Evolutionary conservation across 805 yeast genomes (phyloP), one percentile per base, ranked within the genome.

Genomic region (Barnettozyma pratensis): DNA sequence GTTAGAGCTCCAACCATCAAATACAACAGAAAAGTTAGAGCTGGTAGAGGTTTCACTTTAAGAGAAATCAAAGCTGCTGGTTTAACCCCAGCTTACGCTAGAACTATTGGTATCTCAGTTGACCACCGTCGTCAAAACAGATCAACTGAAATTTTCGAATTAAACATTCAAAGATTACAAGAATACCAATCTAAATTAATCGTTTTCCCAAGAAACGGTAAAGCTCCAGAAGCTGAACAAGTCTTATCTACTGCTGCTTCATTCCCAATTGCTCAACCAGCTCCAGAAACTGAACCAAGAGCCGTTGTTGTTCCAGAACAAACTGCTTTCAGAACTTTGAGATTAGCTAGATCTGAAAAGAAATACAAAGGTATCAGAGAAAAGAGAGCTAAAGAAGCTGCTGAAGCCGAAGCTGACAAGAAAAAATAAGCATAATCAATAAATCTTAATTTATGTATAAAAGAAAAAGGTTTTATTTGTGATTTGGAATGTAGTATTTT

Each of bases 51-150:
- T 75, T 94, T 94, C 88, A 80, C 98, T 66, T 80, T 91, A 63
- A 95, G 95, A 73, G 99, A 94, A 85, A 76, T 94, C 70, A 92
- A 92, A 83, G 97, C 97, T 73, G 97, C 88, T 73, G 97, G 96
- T 71, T 81, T 88, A 69, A 76, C 91, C 67, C 76, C 90, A 63
- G 87, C 90, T 76, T 89, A 88, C 80, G 99, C 99, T 72, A 90
- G 96, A 85, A 86, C 98, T 70, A 75, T 94, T 67, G 99, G 99
- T 77, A 88, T 94, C 69, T 88, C 99, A 67, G 98, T 92, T 70
- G 99, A 94, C 83, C 96, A 88, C 94, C 92, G 99, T 84, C 91
- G 99, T 81, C 92, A 85, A 74, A 94, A 94, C 96, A 91, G 88
- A 81, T 84, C 91, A 68, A 87, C 87, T 67, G 99, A 91, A 81